A percentile compares a stretch with the other conserved stretches of the same genome.
These are phyloP conservation scores for Gloeostereum incarnatum DNA, from an alignment of 768 basidiomycete genomes.

Conservation along the genomic window DNA sequence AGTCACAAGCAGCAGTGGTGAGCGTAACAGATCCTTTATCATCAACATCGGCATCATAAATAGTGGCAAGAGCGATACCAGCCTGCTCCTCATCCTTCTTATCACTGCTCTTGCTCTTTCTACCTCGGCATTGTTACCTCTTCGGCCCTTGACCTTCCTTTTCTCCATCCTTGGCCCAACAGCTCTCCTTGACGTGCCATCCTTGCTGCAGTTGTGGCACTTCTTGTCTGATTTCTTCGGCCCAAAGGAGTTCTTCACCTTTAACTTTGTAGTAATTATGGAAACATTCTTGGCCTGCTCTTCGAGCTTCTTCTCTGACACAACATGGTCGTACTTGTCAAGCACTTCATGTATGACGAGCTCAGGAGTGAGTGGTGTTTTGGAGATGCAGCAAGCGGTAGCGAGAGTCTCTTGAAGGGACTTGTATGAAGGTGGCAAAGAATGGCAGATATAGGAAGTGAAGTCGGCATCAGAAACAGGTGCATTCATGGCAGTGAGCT, in stretches of 20 bases:
- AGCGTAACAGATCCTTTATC: no score
- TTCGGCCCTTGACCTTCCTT: slow-evolving; percentile 6
- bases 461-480: background rate
- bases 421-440: slow-evolving; percentile 1
- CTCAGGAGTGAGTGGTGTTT: background rate
- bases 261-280: no score
- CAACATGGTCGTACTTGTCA: background rate
- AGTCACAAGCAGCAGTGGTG: slow-evolving; percentile 1
- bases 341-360: background rate
- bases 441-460: slow-evolving; percentile 8
- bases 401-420: background rate
- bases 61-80: background rate
- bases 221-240: slow-evolving; percentile 6
- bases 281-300: no score
- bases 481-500: background rate
- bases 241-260: no score
- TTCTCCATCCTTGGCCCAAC: slow-evolving; percentile 21
- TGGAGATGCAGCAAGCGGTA: background rate
- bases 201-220: slow-evolving; percentile 19
- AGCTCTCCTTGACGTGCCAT: slow-evolving; percentile 17
- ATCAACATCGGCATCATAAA: slow-evolving; percentile 1
- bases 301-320: no score
- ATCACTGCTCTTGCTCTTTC: background rate
- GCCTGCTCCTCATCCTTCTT: slow-evolving; percentile 5
- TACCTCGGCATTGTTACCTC: background rate